These are phyloP conservation scores for Prunella vulgaris DNA, from an alignment of 257 asterid genomes.

Conservation along the genomic window DNA sequence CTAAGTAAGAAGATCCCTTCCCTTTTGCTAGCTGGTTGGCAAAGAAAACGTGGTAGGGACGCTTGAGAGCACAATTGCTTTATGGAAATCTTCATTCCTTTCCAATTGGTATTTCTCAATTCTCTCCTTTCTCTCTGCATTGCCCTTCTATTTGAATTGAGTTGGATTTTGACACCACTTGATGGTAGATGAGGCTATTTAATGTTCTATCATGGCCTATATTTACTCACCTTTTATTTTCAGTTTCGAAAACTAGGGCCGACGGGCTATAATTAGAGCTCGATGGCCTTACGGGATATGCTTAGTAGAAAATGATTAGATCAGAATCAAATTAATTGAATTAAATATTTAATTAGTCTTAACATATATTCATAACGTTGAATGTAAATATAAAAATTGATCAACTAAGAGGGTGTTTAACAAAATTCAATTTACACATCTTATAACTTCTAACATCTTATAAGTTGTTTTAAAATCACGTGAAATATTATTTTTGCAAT, in stretches of 20 bases:
- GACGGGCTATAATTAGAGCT: neutral
- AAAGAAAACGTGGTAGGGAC: slow-evolving; percentile 47
- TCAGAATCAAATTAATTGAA: neutral
- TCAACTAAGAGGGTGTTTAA: too few species aligned
- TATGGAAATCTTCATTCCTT: neutral
- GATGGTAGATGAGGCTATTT: slow-evolving; percentile 31
- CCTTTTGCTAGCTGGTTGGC: slow-evolving; percentile 34
- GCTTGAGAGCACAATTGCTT: slow-evolving; percentile 9
- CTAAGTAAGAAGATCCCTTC: slow-evolving; percentile 18
- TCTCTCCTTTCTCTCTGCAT: neutral
- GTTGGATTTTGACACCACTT: slow-evolving; percentile 17
- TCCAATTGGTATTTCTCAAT: neutral
- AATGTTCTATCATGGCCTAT: slow-evolving; percentile 24
- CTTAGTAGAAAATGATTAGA: neutral
- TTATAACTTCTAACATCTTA: too few species aligned
- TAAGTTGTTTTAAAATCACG: too few species aligned
- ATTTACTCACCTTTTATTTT: neutral
- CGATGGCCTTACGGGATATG: neutral
- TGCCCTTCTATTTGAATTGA: slow-evolving; percentile 7
- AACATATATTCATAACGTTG: neutral
- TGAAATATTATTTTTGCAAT: too few species aligned
- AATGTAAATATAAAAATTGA: neutral
- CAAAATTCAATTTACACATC: too few species aligned
- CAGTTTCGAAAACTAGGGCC: neutral
- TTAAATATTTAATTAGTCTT: too few species aligned